These are phyloP conservation scores for Pichia membranifaciens DNA, from an alignment of 805 yeast species.

Conservation along the genomic window DNA sequence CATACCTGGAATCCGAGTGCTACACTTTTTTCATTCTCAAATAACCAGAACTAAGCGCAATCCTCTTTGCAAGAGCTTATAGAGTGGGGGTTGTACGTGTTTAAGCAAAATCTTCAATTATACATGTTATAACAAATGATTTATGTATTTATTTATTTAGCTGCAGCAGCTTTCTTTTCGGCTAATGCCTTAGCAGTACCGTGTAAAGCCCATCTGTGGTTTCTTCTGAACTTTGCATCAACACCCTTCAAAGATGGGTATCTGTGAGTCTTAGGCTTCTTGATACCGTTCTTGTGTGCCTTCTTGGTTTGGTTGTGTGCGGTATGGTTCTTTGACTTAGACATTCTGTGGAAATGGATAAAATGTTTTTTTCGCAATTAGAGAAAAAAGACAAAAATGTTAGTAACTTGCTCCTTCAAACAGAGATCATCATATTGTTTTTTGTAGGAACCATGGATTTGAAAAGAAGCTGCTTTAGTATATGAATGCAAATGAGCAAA, in stretches of 20 bases:
- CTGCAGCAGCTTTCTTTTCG: slow-evolving; percentile 42
- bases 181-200: slow-evolving; percentile 95
- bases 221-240: slow-evolving; percentile 98
- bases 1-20: not conserved
- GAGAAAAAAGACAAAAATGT: slow-evolving; percentile 7
- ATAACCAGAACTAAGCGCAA: too few species aligned
- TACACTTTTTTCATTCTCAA: too few species aligned
- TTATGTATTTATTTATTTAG: slow-evolving; percentile 18
- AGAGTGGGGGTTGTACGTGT: too few species aligned
- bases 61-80: too few species aligned
- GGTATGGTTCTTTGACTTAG: slow-evolving; percentile 99
- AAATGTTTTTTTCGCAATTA: too few species aligned
- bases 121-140: not conserved
- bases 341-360: slow-evolving; percentile 53
- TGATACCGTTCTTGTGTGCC: slow-evolving; percentile 99
- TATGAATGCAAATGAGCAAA: too few species aligned
- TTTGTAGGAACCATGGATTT: too few species aligned
- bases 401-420: too few species aligned
- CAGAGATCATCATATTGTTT: too few species aligned
- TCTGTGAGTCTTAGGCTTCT: slow-evolving; percentile 97
- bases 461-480: too few species aligned
- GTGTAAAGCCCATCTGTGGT: slow-evolving; percentile 98
- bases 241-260: slow-evolving; percentile 98
- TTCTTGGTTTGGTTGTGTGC: slow-evolving; percentile 99
- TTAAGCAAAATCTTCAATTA: not conserved